Percentiles rank a stretch among this genome's conserved stretches.
Conservation (phyloP, 352 stramenopile genomes). For the Thalassiosira mediterranea region DNA sequence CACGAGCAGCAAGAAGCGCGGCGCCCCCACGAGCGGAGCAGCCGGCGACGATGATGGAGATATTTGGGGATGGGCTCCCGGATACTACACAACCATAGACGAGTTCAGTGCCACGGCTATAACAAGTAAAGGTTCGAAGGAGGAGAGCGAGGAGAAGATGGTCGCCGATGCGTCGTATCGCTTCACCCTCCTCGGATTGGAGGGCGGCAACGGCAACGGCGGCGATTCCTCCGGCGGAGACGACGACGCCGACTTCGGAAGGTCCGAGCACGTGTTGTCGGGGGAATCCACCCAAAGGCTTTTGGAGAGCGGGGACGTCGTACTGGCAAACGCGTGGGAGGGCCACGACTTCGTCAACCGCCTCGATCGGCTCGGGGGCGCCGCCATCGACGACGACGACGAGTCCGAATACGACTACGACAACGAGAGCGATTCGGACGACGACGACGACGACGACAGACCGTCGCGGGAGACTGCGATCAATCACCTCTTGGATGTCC, state of each 20-base stretch:
- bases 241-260: neutral
- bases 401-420: constrained; percentile 48
- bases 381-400: constrained; percentile 48
- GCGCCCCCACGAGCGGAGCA: neutral
- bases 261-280: constrained; percentile 12
- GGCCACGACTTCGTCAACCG: constrained; percentile 25
- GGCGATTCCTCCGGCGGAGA: neutral
- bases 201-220: neutral
- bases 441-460: constrained; percentile 21
- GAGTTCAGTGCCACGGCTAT: neutral
- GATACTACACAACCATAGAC: constrained; percentile 12
- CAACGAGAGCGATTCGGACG: constrained; percentile 44
- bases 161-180: neutral
- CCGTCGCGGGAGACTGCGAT: neutral
- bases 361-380: constrained; percentile 32
- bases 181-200: constrained; percentile 16
- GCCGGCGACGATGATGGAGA: neutral
- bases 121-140: too few species aligned
- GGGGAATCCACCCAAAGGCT: constrained; percentile 7
- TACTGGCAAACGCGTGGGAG: constrained; percentile 38
- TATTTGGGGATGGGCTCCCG: constrained; percentile 38
- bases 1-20: constrained; percentile 1
- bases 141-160: neutral
- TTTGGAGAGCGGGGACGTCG: constrained; percentile 27
- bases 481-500: neutral